Conservation (phyloP, 1,284 basidiomycete genomes). For the Pascua sp. region DNA sequence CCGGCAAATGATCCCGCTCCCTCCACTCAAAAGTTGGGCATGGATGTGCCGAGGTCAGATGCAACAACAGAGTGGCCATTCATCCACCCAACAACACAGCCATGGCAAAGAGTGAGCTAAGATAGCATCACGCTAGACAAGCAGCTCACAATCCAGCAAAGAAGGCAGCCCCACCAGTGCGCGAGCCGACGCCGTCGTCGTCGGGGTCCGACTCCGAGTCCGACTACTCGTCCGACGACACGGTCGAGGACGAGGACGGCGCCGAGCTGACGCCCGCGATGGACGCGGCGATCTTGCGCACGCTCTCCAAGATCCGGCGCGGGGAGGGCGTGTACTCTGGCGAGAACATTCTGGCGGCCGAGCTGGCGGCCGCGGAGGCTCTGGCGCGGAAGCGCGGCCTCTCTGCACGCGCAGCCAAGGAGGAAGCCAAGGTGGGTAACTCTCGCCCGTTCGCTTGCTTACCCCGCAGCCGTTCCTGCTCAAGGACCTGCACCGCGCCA, state of each 20-base stretch:
- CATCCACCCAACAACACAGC: neutral
- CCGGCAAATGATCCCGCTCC: neutral
- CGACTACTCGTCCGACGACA: slow-evolving; percentile 53
- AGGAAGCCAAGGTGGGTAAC: slow-evolving; percentile 29
- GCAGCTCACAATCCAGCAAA: neutral
- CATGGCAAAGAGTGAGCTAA: slow-evolving; percentile 11
- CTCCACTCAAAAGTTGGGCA: slow-evolving; percentile 18
- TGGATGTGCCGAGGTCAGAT: neutral
- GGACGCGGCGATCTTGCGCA: slow-evolving; percentile 91
- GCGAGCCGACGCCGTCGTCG: slow-evolving; percentile 8
- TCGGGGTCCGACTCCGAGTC: slow-evolving; percentile 21
- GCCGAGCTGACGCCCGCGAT: slow-evolving; percentile 91
- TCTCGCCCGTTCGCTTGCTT: neutral
- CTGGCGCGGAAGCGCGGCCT: slow-evolving; percentile 29
- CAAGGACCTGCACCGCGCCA: slow-evolving; percentile 51
- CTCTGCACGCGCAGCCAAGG: slow-evolving; percentile 4
- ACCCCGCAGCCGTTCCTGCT: slow-evolving; percentile 47
- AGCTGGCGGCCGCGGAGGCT: slow-evolving; percentile 44
- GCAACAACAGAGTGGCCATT: neutral
- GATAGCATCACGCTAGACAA: neutral
- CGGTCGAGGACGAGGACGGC: slow-evolving; percentile 90
- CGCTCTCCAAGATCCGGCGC: slow-evolving; percentile 76
- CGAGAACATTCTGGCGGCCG: slow-evolving; percentile 72
- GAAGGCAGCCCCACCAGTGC: neutral
- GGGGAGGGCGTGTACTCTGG: slow-evolving; percentile 71